A percentile compares a stretch with the other conserved stretches of the same genome.
Conservation (phyloP, 1,284 basidiomycete genomes). For the Porodaedalea pini region DNA sequence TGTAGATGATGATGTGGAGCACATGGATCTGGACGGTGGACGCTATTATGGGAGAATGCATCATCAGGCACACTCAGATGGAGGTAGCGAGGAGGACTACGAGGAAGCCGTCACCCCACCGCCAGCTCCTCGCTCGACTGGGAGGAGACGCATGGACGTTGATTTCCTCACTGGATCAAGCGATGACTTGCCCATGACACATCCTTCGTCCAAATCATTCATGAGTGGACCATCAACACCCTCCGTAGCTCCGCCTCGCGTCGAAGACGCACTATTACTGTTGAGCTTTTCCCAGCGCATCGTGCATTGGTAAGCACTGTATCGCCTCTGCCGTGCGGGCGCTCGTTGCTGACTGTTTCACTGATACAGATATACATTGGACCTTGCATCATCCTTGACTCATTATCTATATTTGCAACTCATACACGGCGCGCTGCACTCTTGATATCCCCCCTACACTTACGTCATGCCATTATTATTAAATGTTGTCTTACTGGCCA, state of each 20-base stretch:
- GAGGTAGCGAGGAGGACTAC: slow-evolving; percentile 57
- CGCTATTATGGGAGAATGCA: slow-evolving; percentile 6
- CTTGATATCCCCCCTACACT: slow-evolving; percentile 1
- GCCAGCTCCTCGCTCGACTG: slow-evolving; percentile 43
- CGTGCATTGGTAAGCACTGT: slow-evolving; percentile 41
- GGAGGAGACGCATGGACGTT: slow-evolving; percentile 20
- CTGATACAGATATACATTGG: background rate
- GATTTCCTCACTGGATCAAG: slow-evolving; percentile 21
- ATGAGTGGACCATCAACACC: slow-evolving; percentile 23
- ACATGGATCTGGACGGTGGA: slow-evolving; percentile 36
- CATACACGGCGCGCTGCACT: background rate
- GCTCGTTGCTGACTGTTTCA: background rate
- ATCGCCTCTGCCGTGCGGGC: background rate
- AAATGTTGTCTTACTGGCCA: background rate
- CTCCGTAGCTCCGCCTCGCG: slow-evolving; percentile 29
- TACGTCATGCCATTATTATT: background rate
- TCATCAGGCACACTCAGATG: slow-evolving; percentile 41
- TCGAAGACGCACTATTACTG: slow-evolving; percentile 65
- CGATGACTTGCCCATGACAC: slow-evolving; percentile 16
- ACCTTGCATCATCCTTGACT: background rate
- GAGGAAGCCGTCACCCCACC: slow-evolving; percentile 71
- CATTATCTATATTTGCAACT: slow-evolving; percentile 8
- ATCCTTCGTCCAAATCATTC: background rate
- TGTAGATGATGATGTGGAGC: slow-evolving; percentile 15
- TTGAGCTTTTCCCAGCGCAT: slow-evolving; percentile 66